Base-by-base conservation (phyloP, 2,329 filamentous ascomycete genomes). In the Colletotrichum sp. region DNA sequence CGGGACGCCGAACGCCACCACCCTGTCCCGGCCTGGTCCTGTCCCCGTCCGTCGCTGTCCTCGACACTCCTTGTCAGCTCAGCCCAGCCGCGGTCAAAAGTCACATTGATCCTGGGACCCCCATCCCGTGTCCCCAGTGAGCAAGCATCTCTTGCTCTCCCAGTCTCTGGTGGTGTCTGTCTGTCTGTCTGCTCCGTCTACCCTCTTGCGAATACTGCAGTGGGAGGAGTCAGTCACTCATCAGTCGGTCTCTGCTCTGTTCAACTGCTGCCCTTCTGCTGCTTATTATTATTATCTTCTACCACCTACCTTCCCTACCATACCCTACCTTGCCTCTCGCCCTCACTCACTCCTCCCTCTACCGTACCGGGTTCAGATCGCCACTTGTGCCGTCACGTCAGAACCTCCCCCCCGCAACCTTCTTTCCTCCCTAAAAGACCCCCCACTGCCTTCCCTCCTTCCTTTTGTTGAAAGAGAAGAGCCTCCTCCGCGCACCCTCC, bases 351-450 rank as follows among this genome's bases (percentile, higher is more conserved):
- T 26, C 66, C 39, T 44, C 57, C 30, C 21, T 24, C 67, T 64
- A 32, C 67, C 59, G 18, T 39, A 72, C 72, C 72, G 28, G 72
- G 72, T 73, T 76, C 64, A 73, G 73, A 76, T 76, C 73, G 73
- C 73, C 73, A 76, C 73, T 68, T 68, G 63, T 76, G 63, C 73
- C 64, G 73, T 76, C 73, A 73, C 73, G 70, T 76, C 73, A 76
- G 73, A 76, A 72, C 15, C 66, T 63, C 73, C 66, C 71, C 68
- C 60, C 70, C 73, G 70, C 73, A 76, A 73, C 73, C 73, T 76
- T 76, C 73, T 76, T 76, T 76, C 49, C 73, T 69, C 73, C 52
- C 70, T 73, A 69, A 76, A 73, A 73, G 70, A 65, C 73, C 70
- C 68, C 73, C 74, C 71, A 76, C 70, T 74, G 74, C 49, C 73